These are phyloP conservation scores for Spencermartinsiella ligniputridi DNA, from an alignment of 1,139 yeast species.

Conservation along the genomic window DNA sequence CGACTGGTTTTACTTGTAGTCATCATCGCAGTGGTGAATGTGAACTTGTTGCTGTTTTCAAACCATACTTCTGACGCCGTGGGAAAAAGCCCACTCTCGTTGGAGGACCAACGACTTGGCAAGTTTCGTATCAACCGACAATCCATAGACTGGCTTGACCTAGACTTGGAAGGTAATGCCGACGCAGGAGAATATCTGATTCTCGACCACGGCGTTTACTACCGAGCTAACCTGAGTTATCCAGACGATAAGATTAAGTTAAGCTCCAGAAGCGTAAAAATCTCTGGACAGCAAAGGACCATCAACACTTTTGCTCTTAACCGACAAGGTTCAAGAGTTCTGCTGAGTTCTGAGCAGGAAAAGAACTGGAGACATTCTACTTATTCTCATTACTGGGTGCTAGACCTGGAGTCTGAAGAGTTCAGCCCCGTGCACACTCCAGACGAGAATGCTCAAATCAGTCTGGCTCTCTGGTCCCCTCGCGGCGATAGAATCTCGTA, in stretches of 20 bases:
- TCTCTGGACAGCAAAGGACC: conserved; percentile 17
- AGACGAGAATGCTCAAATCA: conserved; percentile 30
- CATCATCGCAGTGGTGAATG: not conserved
- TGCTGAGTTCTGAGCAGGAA: conserved; percentile 48
- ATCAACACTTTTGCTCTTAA: conserved; percentile 30
- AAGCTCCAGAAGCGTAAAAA: conserved; percentile 15
- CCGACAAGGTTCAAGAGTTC: conserved; percentile 42
- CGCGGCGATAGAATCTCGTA: conserved; percentile 60
- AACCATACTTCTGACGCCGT: not conserved
- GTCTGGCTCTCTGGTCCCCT: conserved; percentile 75
- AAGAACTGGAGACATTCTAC: conserved; percentile 76
- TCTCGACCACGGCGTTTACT: conserved; percentile 16
- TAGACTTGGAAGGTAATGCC: conserved; percentile 19
- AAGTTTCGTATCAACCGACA: conserved; percentile 19
- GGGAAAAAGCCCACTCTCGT: conserved; percentile 15
- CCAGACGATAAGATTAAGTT: conserved; percentile 19
- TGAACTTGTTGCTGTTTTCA: not conserved
- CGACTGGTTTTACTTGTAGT: not conserved
- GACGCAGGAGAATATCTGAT: conserved; percentile 28
- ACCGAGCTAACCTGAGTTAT: conserved; percentile 24
- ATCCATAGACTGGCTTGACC: conserved; percentile 26
- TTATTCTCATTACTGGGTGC: conserved; percentile 61
- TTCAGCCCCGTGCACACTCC: conserved; percentile 41
- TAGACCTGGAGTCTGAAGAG: conserved; percentile 39
- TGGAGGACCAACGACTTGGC: conserved; percentile 29